Evolutionary conservation across 257 asterid species (phyloP), one percentile per base, ranked within the genome.

Genomic region (Lithospermum erythrorhizon): DNA sequence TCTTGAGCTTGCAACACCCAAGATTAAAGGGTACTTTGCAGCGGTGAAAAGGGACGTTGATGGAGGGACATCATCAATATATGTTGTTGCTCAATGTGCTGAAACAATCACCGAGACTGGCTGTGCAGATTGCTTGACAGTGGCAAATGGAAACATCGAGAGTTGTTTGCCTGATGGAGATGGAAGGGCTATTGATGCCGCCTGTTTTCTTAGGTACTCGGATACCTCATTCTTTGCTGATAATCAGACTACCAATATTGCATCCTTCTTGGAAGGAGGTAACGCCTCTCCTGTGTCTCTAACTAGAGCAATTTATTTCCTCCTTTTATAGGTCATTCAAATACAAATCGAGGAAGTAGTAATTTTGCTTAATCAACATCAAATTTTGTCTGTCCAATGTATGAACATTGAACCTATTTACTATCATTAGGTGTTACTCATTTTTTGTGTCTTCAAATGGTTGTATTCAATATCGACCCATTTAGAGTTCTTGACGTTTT

Each of bases 21-120:
- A 75, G 52, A 85, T 77, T 21, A 70, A 62, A 7, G 83, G 76
- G 52, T 90, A 73, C 65, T 90, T 64, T 16, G 89, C 94, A n/a
- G 94, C 96, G 6, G 57, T 69, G 1, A 84, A 16, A 64, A 77
- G 79, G 22, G 66, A 29, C 67, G 62, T 55, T 14, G 51, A 64
- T 17, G 47, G 56, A 45, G 74, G 69, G 18, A 64, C 63, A 2
- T 64, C 53, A 21, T 69, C 82, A 3, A 35, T 82, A 20, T 83
- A 83, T 8, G 96, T 75, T 5, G 68, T 81, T 30, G 96, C 96
- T 21, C 97, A 90, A 66, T 87, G 97, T 63, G 97, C 86, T 47
- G 83, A 82, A 72, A 81, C 94, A 15, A 62, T 83, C 51, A 72
- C 67, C 29, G 73, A 58, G 37, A 74, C 24, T 17, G 96, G 95